These are phyloP conservation scores for Calonectria pseudoreteaudii DNA, from an alignment of 2,329 filamentous ascomycete genomes.

Conservation along the genomic window DNA sequence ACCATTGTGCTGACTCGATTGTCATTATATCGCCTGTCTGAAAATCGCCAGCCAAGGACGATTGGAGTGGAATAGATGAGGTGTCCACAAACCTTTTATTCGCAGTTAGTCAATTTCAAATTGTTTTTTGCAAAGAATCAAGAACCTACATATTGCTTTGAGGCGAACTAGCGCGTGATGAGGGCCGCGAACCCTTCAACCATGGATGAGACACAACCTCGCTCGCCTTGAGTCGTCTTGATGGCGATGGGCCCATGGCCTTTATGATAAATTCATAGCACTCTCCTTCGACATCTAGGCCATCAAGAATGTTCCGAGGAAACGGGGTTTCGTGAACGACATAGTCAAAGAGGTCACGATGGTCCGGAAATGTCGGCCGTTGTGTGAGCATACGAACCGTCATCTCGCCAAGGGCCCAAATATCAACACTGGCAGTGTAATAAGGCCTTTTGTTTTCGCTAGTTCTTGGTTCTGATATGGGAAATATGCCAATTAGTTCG, in stretches of 20 bases:
- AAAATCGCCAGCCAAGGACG: not conserved
- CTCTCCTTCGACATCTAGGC: not conserved
- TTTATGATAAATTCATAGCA: not conserved
- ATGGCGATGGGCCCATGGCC: not conserved
- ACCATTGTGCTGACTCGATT: not conserved
- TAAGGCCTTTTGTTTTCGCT: not conserved
- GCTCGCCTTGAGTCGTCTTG: not conserved
- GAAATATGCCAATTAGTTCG: not conserved
- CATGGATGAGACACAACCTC: not conserved
- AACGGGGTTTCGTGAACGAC: not conserved
- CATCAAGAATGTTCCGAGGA: not conserved
- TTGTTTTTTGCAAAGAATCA: no score
- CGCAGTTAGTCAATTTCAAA: not conserved
- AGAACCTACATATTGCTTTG: not conserved
- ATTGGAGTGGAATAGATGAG: not conserved
- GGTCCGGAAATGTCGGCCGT: not conserved
- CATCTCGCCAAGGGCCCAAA: constrained; percentile 8
- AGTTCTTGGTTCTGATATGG: not conserved
- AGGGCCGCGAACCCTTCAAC: not conserved
- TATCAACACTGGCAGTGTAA: not conserved
- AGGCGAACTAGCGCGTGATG: not conserved
- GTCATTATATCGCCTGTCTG: not conserved
- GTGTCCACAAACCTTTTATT: not conserved
- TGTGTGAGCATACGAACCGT: not conserved
- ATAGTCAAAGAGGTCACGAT: not conserved